Evolutionary conservation across 202 grass and related monocot genomes (phyloP), one percentile per base, ranked within the genome.

Genomic region (Bolboschoenoplectus hybrid): DNA sequence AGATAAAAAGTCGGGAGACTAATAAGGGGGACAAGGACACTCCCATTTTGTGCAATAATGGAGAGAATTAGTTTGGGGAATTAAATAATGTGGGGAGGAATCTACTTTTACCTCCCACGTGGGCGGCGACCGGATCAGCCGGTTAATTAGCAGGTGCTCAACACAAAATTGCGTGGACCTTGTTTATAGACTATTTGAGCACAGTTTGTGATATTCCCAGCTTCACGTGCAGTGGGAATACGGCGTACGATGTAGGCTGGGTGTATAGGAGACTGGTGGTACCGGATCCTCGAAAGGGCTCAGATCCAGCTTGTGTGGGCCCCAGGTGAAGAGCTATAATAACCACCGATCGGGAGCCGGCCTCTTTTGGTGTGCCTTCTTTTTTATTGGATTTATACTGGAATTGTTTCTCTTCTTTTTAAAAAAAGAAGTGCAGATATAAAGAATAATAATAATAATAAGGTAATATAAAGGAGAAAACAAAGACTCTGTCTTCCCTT

Each of bases 61-160:
- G 81, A 67, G 81, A 68, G 5, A 12, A 63, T 38, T n/a, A 41
- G 6, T 19, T 14, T 7, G 12, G 16, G 2, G 14, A 36, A 83
- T 2, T 38, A 9, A 83, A 35, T 55, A 67, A 67, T 82, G 40
- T 62, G 16, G 38, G 3, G 60, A 55, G 73, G 85, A 80, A 86
- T 86, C 85, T 79, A 65, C 73, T 76, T 80, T 52, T 36, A 66
- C 20, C 8, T 52, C 32, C 73, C 85, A 86, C 85, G 85, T 86
- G 73, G 74, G 52, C 19, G 85, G 60, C 68, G 71, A 86, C 85
- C 58, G 60, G 85, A 51, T 53, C 19, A 80, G 45, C 85, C 85
- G 61, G 85, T 86, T 58, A 86, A 86, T 81, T 38, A 58, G 72
- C 85, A 81, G 85, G 85, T 56, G 85, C 81, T 55, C 4, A 55